Conservation (phyloP, 1,139 yeast species). For the Meyerozyma athensensis region DNA sequence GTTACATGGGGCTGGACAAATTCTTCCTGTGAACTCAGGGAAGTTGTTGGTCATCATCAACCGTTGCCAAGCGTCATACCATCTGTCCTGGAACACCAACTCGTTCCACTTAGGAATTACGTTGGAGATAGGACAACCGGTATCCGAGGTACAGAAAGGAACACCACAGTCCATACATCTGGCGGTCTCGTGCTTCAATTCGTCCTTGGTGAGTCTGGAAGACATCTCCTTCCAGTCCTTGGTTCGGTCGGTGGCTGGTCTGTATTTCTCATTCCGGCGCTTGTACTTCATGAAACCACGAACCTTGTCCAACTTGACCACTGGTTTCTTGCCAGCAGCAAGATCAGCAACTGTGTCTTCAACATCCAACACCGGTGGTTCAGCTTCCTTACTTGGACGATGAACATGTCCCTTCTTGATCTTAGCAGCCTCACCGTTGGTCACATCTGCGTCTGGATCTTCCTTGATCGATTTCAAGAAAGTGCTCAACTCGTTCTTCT, state of each 20-base stretch:
- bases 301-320: constrained; percentile 68
- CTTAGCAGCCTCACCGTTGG: constrained; percentile 75
- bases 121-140: constrained; percentile 97
- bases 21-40: constrained; percentile 98
- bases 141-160: constrained; percentile 96
- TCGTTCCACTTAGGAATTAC: constrained; percentile 98
- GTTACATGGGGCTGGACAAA: constrained; percentile 99
- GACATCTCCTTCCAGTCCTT: constrained; percentile 93
- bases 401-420: constrained; percentile 46
- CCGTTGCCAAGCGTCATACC: constrained; percentile 92
- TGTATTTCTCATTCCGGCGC: constrained; percentile 83
- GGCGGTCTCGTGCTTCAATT: constrained; percentile 89
- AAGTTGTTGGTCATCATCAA: constrained; percentile 94
- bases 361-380: constrained; percentile 83
- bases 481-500: constrained; percentile 52
- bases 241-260: constrained; percentile 71
- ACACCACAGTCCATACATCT: constrained; percentile 99
- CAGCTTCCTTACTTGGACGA: constrained; percentile 33
- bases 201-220: constrained; percentile 75
- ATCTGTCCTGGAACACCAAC: constrained; percentile 88
- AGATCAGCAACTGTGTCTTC: constrained; percentile 83
- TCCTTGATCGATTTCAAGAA: constrained; percentile 67
- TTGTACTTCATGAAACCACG: constrained; percentile 92
- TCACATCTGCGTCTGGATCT: constrained; percentile 81
- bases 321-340: constrained; percentile 58